Evolutionary conservation across 257 asterid species (phyloP).

Genomic region (Mentha longifolia): DNA sequence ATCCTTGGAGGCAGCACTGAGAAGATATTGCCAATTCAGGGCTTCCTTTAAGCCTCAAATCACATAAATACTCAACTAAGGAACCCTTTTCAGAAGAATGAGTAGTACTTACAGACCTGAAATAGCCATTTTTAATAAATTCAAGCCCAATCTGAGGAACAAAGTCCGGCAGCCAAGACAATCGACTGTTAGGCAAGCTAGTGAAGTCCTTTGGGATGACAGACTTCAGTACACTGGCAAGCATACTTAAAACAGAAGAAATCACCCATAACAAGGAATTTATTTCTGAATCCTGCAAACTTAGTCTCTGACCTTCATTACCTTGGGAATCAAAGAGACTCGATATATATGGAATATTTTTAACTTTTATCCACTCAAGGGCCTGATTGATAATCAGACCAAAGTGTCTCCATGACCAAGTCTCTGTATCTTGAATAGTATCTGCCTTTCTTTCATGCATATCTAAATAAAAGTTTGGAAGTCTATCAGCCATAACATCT

Average conservation of each 20-base stretch:
- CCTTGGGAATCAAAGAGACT: slow-evolving; percentile 39
- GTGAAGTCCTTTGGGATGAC: slow-evolving; percentile 55
- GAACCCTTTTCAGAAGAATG: slow-evolving; percentile 45
- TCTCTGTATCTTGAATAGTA: slow-evolving; percentile 47
- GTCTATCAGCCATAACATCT: slow-evolving; percentile 64
- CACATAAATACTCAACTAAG: slow-evolving; percentile 54
- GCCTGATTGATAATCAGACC: slow-evolving; percentile 74
- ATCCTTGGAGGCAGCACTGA: slow-evolving; percentile 82
- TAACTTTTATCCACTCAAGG: slow-evolving; percentile 66
- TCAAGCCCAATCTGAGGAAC: slow-evolving; percentile 76
- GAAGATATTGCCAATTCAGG: slow-evolving; percentile 69
- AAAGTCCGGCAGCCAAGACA: slow-evolving; percentile 92
- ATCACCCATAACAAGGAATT: slow-evolving; percentile 68
- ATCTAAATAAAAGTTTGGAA: slow-evolving; percentile 69
- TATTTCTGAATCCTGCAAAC: slow-evolving; percentile 47
- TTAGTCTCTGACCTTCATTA: slow-evolving; percentile 34
- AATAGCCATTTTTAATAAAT: slow-evolving; percentile 57
- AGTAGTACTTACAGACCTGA: slow-evolving; percentile 39
- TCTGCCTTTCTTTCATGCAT: slow-evolving; percentile 36
- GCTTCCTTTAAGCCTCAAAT: slow-evolving; percentile 50
- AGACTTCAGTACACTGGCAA: slow-evolving; percentile 71
- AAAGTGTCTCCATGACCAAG: slow-evolving; percentile 75
- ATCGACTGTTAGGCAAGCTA: slow-evolving; percentile 38
- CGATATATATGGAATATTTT: slow-evolving; percentile 47
- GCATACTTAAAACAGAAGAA: slow-evolving; percentile 75